Evolutionary conservation across 306 rosid species (phyloP), one percentile per base, ranked within the genome.

Genomic region (Ziziphus jujuba): DNA sequence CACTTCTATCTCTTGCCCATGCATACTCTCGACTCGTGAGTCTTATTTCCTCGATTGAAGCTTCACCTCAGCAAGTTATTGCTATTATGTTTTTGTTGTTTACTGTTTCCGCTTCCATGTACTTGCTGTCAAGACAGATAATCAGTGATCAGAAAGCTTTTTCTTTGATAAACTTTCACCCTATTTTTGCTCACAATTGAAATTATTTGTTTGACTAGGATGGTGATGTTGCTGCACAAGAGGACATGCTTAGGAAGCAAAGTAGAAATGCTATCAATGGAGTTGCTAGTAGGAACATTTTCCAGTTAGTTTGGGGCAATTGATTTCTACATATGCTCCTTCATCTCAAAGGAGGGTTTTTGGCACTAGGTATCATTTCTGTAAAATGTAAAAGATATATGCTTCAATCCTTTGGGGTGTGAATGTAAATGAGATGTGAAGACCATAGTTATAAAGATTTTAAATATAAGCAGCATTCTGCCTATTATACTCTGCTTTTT

Each of bases 271-370:
- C 56, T 67, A 81, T 93, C 77, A 90, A 72, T 82, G 77, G 79
- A 21, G 74, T 60, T 56, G 97, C 98, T 49, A 93, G 98, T 71
- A 91, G 86, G 79, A 90, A 90, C 59, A 88, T 93, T 72, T 93
- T 84, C 72, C 86, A 84, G 70, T 81, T 93, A 28, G 82, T 93
- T 73, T 93, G 98, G 98, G 89, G 96, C 33, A 73, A 71, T 61
- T 83, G 80, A 85, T 60, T 31, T 21, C 33, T 71, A 36, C 50
- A 49, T 60, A 23, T 47, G 35, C 35, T 38, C n/a, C 4, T 3
- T 35, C 14, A 10, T 21, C 7, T 7, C 59, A 17, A 56, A 22
- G 53, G 53, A 36, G n/a, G 45, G 14, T 9, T 40, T 40, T 40
- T 40, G 13, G 2, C 45, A 1, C 12, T 12, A 40, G 45, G 45